Evolutionary conservation across 2,329 filamentous ascomycete species (phyloP), one percentile per base, ranked within the genome.

Genomic region (Fusarium tjaetaba): DNA sequence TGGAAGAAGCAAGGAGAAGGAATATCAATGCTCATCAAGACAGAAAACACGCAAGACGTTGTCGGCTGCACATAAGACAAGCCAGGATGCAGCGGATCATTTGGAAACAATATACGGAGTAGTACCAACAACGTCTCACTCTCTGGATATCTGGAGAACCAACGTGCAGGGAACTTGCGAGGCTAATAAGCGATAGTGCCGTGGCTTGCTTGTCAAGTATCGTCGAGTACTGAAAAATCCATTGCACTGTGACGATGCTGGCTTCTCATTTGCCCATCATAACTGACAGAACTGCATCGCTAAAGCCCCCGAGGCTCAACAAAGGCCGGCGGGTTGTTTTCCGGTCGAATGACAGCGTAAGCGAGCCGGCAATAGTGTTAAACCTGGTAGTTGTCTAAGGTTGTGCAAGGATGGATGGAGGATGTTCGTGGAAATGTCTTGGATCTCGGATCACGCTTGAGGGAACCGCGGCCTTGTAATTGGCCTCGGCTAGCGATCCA

Each of bases 171-270:
- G 41, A 61, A 39, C 55, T 56, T 70, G 61, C 58, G 45, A 73
- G 51, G 46, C 76, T 75, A 78, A 69, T 72, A 71, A 75, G 71
- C 73, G 65, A 75, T 73, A 70, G 68, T 66, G 73, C 61, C 34
- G 62, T 68, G 65, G 63, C 53, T 63, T 63, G 73, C 61, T 59
- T 68, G 57, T 49, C 55, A 77, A 56, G 76, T 78, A 78, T 73
- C 65, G 49, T 53, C 59, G 65, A 66, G 74, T 78, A 78, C 70
- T 75, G 65, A 9, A 42, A 68, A 70, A 68, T 68, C 68, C 48
- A 61, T 68, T 76, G 74, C 76, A 78, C 76, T 78, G 76, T 78
- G 76, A 57, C 24, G 45, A 55, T 49, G 30, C 56, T 15, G 73
- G 18, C 43, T 46, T 60, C 69, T 73, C 63, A 78, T 77, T 78